Conservation (phyloP, 495 filamentous ascomycete genomes). For the Aspergillus cristatus region DNA sequence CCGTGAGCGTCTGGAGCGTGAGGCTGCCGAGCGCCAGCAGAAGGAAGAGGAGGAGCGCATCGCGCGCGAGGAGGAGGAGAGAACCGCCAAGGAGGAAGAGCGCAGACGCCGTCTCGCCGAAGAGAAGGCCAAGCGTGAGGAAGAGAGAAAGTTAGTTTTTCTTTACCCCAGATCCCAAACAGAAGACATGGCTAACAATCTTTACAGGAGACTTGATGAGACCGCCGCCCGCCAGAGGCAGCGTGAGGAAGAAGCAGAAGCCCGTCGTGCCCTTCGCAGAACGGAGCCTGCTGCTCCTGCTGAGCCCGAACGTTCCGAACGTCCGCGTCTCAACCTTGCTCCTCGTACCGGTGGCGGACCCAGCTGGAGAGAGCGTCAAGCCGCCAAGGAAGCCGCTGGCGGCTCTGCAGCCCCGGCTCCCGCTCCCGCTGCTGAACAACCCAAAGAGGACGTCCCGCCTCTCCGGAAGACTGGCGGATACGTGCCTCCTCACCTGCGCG, state of each 20-base stretch:
- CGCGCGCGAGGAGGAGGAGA: constrained; percentile 74
- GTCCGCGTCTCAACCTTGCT: constrained; percentile 59
- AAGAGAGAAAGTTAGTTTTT: constrained; percentile 61
- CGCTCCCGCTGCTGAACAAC: constrained; percentile 17
- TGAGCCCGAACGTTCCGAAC: constrained; percentile 51
- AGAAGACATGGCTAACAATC: constrained; percentile 12
- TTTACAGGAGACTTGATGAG: constrained; percentile 54
- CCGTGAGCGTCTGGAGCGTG: constrained; percentile 69
- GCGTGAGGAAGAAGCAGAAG: constrained; percentile 61
- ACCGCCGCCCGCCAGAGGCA: constrained; percentile 54
- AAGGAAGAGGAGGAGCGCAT: constrained; percentile 80
- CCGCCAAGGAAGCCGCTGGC: constrained; percentile 46
- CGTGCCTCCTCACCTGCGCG: constrained; percentile 42
- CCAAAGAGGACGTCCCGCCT: constrained; percentile 25
- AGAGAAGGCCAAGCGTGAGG: constrained; percentile 72
- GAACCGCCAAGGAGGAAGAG: constrained; percentile 62
- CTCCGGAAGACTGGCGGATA: constrained; percentile 36
- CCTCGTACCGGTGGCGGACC: constrained; percentile 46
- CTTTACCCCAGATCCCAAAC: background rate
- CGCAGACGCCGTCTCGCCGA: constrained; percentile 51
- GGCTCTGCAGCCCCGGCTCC: constrained; percentile 21
- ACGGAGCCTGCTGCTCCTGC: constrained; percentile 4
- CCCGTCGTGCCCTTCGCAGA: constrained; percentile 30
- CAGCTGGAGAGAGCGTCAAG: constrained; percentile 80
- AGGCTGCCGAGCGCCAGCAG: constrained; percentile 64